Percentiles rank a stretch among this genome's conserved stretches.
Conservation (phyloP, 148 eudicot genomes). For the Dysphania ambrosioides region DNA sequence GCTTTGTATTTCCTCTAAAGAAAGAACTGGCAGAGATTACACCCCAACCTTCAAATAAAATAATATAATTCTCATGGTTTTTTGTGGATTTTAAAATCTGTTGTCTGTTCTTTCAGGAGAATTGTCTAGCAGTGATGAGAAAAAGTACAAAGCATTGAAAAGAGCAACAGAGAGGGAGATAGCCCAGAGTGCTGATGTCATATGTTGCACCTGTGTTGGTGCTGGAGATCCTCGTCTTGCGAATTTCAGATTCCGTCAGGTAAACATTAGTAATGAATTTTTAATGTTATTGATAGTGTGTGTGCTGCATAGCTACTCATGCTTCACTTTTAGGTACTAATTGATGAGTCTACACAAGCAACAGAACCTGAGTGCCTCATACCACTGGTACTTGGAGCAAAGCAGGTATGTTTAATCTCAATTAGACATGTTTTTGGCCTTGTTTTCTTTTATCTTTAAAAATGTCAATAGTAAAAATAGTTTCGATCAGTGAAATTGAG, state of each 20-base stretch:
- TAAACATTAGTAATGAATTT: conserved; percentile 10
- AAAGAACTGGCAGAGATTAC: no score
- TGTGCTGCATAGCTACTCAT: conserved; percentile 18
- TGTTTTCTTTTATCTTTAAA: no score
- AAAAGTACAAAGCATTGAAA: conserved; percentile 90
- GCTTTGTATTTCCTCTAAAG: background rate
- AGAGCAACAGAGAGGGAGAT: conserved; percentile 99
- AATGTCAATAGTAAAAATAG: no score
- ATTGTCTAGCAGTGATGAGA: conserved; percentile 96
- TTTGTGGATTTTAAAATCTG: conserved; percentile 9
- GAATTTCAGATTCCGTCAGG: conserved; percentile 98
- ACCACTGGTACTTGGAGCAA: conserved; percentile 95
- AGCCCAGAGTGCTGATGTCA: conserved; percentile 99
- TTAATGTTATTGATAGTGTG: background rate
- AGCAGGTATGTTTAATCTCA: conserved; percentile 55
- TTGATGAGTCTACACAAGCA: conserved; percentile 98
- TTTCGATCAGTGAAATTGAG: no score
- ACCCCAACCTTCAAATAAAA: no score
- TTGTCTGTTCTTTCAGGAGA: conserved; percentile 50
- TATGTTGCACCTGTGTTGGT: conserved; percentile 98
- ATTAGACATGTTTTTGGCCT: conserved; percentile 2
- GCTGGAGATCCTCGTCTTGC: conserved; percentile 98
- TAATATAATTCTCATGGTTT: no score
- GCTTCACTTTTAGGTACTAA: conserved; percentile 59
- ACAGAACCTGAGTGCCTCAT: conserved; percentile 98